Base-by-base conservation (phyloP, 2,329 filamentous ascomycete genomes). In the Pleomassaria siparia region DNA sequence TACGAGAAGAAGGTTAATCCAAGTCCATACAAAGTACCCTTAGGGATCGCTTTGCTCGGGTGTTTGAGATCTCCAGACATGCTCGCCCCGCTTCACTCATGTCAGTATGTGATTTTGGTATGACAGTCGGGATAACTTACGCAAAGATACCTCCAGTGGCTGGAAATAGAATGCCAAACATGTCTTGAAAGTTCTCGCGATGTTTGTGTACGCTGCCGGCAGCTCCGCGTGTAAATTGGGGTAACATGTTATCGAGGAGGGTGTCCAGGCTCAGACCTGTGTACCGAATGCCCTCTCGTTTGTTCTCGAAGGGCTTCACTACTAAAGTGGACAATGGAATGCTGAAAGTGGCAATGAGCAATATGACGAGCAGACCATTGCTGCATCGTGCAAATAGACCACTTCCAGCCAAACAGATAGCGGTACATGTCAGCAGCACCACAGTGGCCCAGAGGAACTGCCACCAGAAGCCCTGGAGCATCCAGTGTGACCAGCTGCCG, bases 21-120 rank as follows among this genome's bases (percentile, higher is more conserved):
- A 66, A 92, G 82, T 2, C 89, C 89, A 72, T 84, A 88, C 1
- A 95, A 72, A 0, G 90, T 95, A n/a, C 90, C 90, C 52, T 83
- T 86, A 0, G 90, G 90, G 44, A 95, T 95, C 1, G 89, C 83
- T 67, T 85, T 89, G 76, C 88, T 92, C 0, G 90, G 90, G 53
- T 90, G 86, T 52, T 82, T 87, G 41, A 95, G 71, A 64, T 95
- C 89, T 15, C 90, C 90, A 7, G 89, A 95, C 90, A 95, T 95
- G 58, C 88, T 92, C 6, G 90, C 90, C 15, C 91, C 91, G 37
- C 77, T 80, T 41, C 40, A 30, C 40, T 66, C 82, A 81, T 7
- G 15, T 40, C 33, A 30, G 40, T 7, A 44, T 46, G 11, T 44
- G 29, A n/a, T 42, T 16, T 29, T 4, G 13, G 13, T 7, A 4